Evolutionary conservation across 148 eudicot genomes (phyloP).

Genomic region (Arbutus unedo): DNA sequence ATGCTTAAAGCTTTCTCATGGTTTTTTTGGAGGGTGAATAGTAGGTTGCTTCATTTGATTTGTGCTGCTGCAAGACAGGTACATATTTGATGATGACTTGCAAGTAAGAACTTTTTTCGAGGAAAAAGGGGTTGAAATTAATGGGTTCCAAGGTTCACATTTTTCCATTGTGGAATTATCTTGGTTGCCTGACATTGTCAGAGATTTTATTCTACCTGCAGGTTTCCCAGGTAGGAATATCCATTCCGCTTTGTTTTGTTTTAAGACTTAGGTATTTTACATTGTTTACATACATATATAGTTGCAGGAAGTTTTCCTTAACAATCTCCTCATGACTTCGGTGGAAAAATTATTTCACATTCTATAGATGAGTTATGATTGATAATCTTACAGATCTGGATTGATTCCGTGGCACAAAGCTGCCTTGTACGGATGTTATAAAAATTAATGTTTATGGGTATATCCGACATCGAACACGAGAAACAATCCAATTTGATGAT

Average conservation of each 20-base stretch:
- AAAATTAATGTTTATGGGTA: neutral
- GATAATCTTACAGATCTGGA: too few relatives aligned
- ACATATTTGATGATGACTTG: constrained; percentile 39
- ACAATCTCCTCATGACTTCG: neutral
- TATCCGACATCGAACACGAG: neutral
- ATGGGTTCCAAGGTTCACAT: constrained; percentile 29
- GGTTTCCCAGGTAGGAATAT: constrained; percentile 69
- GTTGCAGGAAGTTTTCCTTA: neutral
- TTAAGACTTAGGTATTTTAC: neutral
- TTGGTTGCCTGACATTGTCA: constrained; percentile 66
- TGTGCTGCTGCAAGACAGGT: constrained; percentile 44
- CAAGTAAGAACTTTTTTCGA: constrained; percentile 35
- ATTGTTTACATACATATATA: neutral
- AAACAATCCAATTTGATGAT: neutral
- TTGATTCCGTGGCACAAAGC: too few relatives aligned
- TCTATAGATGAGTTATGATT: too few relatives aligned
- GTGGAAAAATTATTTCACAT: too few relatives aligned
- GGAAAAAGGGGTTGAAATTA: constrained; percentile 25
- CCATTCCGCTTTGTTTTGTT: neutral
- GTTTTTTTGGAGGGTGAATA: neutral
- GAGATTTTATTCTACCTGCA: constrained; percentile 76
- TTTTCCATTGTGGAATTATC: constrained; percentile 27
- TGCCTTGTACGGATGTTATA: neutral
- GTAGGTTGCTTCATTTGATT: neutral
- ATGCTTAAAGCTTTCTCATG: constrained; percentile 11